Percentiles rank a stretch among this genome's conserved stretches.
phyloP scores from a whole-genome alignment of 768 basidiomycete genomes.

The Guyanaporus albipodus region DNA sequence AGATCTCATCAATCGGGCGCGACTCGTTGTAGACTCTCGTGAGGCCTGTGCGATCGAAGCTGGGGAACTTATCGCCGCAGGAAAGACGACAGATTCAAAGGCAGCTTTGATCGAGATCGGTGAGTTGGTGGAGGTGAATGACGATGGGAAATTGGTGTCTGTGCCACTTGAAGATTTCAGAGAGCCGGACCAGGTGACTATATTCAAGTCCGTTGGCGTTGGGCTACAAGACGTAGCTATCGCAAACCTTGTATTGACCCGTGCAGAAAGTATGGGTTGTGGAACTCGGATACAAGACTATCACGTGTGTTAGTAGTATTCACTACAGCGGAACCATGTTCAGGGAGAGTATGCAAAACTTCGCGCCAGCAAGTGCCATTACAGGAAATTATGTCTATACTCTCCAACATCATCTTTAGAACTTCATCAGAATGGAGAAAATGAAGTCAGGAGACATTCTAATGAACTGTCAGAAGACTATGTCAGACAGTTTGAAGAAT shows the following conservation, averaged over 20 bases:
- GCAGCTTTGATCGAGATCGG: constrained; percentile 65
- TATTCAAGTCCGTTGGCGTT: constrained; percentile 88
- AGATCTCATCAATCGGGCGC: constrained; percentile 52
- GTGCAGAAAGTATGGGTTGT: constrained; percentile 49
- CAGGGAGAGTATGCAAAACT: too few species aligned
- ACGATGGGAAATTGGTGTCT: constrained; percentile 7
- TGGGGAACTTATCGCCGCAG: constrained; percentile 66
- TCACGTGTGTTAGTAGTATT: too few species aligned
- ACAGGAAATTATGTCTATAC: too few species aligned
- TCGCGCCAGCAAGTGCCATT: too few species aligned
- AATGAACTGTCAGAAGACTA: too few species aligned
- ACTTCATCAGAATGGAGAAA: too few species aligned
- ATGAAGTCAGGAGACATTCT: too few species aligned
- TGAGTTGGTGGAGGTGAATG: constrained; percentile 40
- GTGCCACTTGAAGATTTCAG: constrained; percentile 12
- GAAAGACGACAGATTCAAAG: constrained; percentile 36
- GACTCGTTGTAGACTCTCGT: constrained; percentile 70
- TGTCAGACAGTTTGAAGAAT: too few species aligned
- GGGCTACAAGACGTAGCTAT: constrained; percentile 88
- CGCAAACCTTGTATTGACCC: constrained; percentile 59
- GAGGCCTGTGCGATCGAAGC: constrained; percentile 72
- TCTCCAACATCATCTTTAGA: too few species aligned
- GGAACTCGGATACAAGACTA: constrained; percentile 50
- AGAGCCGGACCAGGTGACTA: constrained; percentile 50
- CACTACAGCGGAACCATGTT: too few species aligned